A percentile compares a stretch with the other conserved stretches of the same genome.
Conservation (phyloP, 495 filamentous ascomycete genomes). For the Echria macrotheca region DNA sequence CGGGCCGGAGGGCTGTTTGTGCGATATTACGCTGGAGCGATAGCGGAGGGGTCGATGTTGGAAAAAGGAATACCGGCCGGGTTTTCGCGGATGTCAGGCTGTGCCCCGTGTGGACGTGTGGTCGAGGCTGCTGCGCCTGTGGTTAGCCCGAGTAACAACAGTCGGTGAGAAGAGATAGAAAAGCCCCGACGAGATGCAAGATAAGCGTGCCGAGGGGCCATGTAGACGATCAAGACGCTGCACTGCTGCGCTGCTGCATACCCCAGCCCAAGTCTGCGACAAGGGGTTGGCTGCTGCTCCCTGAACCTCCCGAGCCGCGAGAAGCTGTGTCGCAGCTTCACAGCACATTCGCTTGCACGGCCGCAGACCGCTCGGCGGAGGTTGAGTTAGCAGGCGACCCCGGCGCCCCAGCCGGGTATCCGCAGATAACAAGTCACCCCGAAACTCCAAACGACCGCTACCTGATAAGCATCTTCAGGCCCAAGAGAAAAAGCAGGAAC, state of each 20-base stretch:
- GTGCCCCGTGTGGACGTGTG: slow-evolving; percentile 9
- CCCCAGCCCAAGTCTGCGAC: too few species aligned
- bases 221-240: too few species aligned
- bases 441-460: slow-evolving; percentile 9
- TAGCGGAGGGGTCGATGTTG: slow-evolving; percentile 3
- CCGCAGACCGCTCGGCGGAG: slow-evolving; percentile 1
- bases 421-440: slow-evolving; percentile 22
- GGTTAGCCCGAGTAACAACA: slow-evolving; percentile 15
- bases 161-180: slow-evolving; percentile 21
- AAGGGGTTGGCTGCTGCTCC: background rate
- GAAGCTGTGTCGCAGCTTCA: slow-evolving; percentile 7
- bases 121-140: background rate
- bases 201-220: slow-evolving; percentile 13
- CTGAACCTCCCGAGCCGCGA: slow-evolving; percentile 5
- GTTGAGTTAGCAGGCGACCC: slow-evolving; percentile 15
- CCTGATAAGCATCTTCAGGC: slow-evolving; percentile 15
- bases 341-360: slow-evolving; percentile 9
- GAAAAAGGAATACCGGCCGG: slow-evolving; percentile 5
- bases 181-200: slow-evolving; percentile 16
- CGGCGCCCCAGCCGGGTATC: slow-evolving; percentile 9
- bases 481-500: slow-evolving; percentile 4
- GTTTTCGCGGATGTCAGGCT: slow-evolving; percentile 9
- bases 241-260: background rate
- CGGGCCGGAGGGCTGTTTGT: background rate
- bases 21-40: background rate